phyloP scores from a whole-genome alignment of 345 rosid genomes.

The Salix dunnii region DNA sequence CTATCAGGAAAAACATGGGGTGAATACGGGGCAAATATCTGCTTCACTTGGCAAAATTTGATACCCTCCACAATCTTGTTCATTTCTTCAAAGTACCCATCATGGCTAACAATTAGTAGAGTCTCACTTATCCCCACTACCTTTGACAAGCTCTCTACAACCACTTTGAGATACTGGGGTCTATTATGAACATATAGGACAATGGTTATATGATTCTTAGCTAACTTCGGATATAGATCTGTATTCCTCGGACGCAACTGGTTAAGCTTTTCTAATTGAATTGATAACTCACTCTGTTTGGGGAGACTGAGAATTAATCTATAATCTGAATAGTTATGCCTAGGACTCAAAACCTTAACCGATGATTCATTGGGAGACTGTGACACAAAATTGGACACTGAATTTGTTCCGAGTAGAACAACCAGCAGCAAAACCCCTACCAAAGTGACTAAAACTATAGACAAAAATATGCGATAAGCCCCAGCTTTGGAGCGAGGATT shows the following conservation, averaged over 20 bases:
- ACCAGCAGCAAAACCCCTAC: constrained; percentile 49
- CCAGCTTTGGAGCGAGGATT: constrained; percentile 51
- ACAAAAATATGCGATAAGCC: constrained; percentile 43
- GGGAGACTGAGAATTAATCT: constrained; percentile 45
- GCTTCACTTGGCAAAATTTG: constrained; percentile 86
- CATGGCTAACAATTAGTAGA: constrained; percentile 84
- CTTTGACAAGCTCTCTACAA: constrained; percentile 71
- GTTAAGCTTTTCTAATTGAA: constrained; percentile 57
- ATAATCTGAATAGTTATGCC: constrained; percentile 15
- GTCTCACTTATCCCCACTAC: constrained; percentile 88
- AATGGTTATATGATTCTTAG: constrained; percentile 61
- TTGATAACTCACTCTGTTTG: constrained; percentile 49
- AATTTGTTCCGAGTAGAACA: constrained; percentile 45
- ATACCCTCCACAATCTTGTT: constrained; percentile 69
- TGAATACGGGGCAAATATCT: constrained; percentile 78
- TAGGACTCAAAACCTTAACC: constrained; percentile 25
- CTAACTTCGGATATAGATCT: constrained; percentile 63
- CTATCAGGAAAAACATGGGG: constrained; percentile 62
- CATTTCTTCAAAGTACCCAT: constrained; percentile 89
- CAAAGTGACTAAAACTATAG: constrained; percentile 47
- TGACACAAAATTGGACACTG: constrained; percentile 20
- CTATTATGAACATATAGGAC: constrained; percentile 92
- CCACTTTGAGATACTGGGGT: constrained; percentile 77
- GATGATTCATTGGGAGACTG: constrained; percentile 24
- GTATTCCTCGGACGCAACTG: constrained; percentile 60